Evolutionary conservation across 257 asterid genomes (phyloP), one percentile per base, ranked within the genome.

Genomic region (Haberlea rhodopensis): DNA sequence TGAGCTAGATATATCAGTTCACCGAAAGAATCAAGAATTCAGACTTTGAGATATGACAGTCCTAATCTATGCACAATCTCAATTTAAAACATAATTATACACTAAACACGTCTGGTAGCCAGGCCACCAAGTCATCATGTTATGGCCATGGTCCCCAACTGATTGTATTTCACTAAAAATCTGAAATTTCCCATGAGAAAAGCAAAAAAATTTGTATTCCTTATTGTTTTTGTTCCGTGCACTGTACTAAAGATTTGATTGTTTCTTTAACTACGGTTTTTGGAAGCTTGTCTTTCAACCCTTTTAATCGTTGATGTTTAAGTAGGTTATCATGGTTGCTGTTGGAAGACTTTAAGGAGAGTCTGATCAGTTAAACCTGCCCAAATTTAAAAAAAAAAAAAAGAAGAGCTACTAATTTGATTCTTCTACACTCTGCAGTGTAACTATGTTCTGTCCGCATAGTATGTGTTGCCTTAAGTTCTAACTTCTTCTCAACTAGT

Each of bases 81-180:
- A 24, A 27, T 34, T 68, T 60, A 45, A 48, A 68, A 57, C 67
- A 53, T 71, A 40, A 58, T 55, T 45, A 56, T 48, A 9, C 31
- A 18, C n/a, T 57, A 43, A 31, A 29, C 45, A 63, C 31, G 64
- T 62, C 4, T 43, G 37, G 49, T 55, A 69, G 75, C 65, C 19
- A 16, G 31, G 21, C 19, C 3, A 24, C 20, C 25, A 20, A 52
- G 74, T 69, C 55, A 48, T 60, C 23, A 24, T 48, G 19, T 58
- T 64, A 37, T 45, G 59, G 40, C 20, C 28, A 19, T n/a, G n/a
- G n/a, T n/a, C n/a, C n/a, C n/a, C n/a, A 29, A 23, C 60, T 16
- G 34, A 21, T 25, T 59, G 55, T 58, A 28, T 32, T 34, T 49
- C 57, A 63, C n/a, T 28, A 59, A 24, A 25, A 16, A 54, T 67